Base-by-base conservation (phyloP, 345 rosid species). In the Ceriops zippeliana region DNA sequence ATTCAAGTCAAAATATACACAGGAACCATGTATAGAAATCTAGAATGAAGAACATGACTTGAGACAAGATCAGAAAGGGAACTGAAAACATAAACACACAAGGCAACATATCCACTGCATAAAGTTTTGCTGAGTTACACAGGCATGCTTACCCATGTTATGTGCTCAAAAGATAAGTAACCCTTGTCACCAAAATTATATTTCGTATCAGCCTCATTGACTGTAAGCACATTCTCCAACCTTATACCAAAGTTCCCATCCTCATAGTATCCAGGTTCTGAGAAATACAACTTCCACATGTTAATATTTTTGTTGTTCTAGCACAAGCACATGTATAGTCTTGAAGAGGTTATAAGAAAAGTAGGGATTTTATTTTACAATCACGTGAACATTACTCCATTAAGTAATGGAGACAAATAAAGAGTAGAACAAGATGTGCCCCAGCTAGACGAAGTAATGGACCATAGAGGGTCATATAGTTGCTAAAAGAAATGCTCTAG, bases 221-320 rank as follows among this genome's bases (percentile, higher is more conserved):
- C 84, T 58, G 92, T 78, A 63, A 92, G 90, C 62, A 96, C 98
- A 74, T 96, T 96, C 89, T 96, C 99, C 83, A 96, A 73, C 76
- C 99, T 81, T 72, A 96, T 84, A 61, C 99, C 99, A 71, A 96
- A 96, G 81, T 78, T 87, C 56, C 97, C 97, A 64, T 91, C 97
- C 77, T 91, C 97, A 52, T 91, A 91, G 82, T 91, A 91, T 66
- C 97, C 97, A 58, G 97, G 97, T 76, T 91, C 97, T 87, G 87
- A 65, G 58, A 72, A 70, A 79, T 32, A 59, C 58, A 75, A 62
- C 37, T 53, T 19, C 52, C 49, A 54, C 9, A 56, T 21, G 59
- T 21, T 1, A 56, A 56, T 11, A 42, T 42, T 42, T 42, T 42
- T 42, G 49, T 42, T 19, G 49, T 15, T 42, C 49, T 42, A 42